Percentiles rank a stretch among this genome's conserved stretches.
phyloP scores from a whole-genome alignment of 2,329 filamentous ascomycete species.

The Clonostachys rhizophaga region DNA sequence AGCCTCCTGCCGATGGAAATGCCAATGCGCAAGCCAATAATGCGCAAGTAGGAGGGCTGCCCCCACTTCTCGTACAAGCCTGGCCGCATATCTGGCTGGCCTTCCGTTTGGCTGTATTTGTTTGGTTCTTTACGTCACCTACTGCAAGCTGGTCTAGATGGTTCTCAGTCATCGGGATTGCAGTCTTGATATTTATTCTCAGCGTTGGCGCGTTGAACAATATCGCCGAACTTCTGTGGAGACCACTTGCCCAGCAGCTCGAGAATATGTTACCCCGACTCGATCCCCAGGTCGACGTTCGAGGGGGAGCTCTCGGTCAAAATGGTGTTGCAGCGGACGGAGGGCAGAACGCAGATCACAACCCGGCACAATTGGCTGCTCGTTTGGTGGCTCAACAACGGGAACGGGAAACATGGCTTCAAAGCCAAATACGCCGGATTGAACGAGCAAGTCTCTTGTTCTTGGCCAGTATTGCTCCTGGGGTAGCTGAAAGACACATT shows the following conservation, averaged over 20 bases:
- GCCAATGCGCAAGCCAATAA: slow-evolving; percentile 4
- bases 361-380: slow-evolving; percentile 48
- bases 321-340: slow-evolving; percentile 16
- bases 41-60: slow-evolving; percentile 15
- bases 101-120: slow-evolving; percentile 51
- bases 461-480: slow-evolving; percentile 61
- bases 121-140: slow-evolving; percentile 61
- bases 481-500: slow-evolving; percentile 62
- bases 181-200: slow-evolving; percentile 50
- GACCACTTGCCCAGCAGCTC: slow-evolving; percentile 52
- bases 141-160: slow-evolving; percentile 55
- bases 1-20: slow-evolving; percentile 12
- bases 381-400: slow-evolving; percentile 40
- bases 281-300: slow-evolving; percentile 26
- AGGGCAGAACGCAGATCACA: slow-evolving; percentile 20
- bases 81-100: slow-evolving; percentile 61
- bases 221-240: slow-evolving; percentile 48
- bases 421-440: slow-evolving; percentile 40
- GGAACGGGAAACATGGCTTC: slow-evolving; percentile 21
- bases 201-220: slow-evolving; percentile 56
- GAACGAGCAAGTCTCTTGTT: slow-evolving; percentile 60
- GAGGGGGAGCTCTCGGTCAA: slow-evolving; percentile 10
- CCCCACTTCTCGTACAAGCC: slow-evolving; percentile 26
- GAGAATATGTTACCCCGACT: slow-evolving; percentile 51
- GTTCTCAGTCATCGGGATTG: slow-evolving; percentile 48